Evolutionary conservation across 2,329 filamentous ascomycete species (phyloP).

Genomic region (Ramichloridium luteum): DNA sequence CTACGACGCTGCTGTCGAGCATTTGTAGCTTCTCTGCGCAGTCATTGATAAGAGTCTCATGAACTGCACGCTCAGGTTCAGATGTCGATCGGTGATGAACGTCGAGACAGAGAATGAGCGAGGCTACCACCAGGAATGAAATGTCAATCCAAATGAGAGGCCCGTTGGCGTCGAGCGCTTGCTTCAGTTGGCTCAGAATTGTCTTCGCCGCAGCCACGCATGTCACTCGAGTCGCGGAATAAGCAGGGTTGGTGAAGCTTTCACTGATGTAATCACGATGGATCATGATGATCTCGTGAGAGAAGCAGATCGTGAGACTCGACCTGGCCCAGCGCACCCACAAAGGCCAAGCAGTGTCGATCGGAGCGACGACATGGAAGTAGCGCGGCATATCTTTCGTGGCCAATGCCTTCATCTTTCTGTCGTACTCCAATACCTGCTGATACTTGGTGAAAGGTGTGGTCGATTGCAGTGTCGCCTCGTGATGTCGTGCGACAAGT

Average conservation of each 20-base stretch:
- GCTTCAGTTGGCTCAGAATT: slow-evolving; percentile 6
- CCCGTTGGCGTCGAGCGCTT: slow-evolving; percentile 3
- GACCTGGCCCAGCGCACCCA: slow-evolving; percentile 6
- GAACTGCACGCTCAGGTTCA: slow-evolving; percentile 1
- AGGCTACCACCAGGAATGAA: slow-evolving; percentile 5
- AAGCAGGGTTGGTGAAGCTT: slow-evolving; percentile 9
- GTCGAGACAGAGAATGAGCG: slow-evolving; percentile 6
- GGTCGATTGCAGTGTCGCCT: slow-evolving; percentile 4
- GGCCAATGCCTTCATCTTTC: slow-evolving; percentile 6
- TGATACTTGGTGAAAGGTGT: slow-evolving; percentile 8
- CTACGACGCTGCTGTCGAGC: too few species aligned
- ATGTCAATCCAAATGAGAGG: slow-evolving; percentile 5
- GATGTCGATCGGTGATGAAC: slow-evolving; percentile 2
- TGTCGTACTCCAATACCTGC: slow-evolving; percentile 7
- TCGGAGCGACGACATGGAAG: slow-evolving; percentile 2
- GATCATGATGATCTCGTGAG: slow-evolving; percentile 11
- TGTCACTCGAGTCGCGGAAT: slow-evolving; percentile 6
- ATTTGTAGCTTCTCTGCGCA: too few species aligned
- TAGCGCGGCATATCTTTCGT: slow-evolving; percentile 2
- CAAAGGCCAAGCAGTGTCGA: slow-evolving; percentile 4
- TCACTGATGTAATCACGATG: slow-evolving; percentile 7
- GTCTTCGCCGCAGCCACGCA: slow-evolving; percentile 10
- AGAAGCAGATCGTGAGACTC: slow-evolving; percentile 5
- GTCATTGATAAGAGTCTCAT: too few species aligned
- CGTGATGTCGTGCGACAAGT: slow-evolving; percentile 7